Conservation (phyloP, 768 basidiomycete genomes). For the Trametes maxima region DNA sequence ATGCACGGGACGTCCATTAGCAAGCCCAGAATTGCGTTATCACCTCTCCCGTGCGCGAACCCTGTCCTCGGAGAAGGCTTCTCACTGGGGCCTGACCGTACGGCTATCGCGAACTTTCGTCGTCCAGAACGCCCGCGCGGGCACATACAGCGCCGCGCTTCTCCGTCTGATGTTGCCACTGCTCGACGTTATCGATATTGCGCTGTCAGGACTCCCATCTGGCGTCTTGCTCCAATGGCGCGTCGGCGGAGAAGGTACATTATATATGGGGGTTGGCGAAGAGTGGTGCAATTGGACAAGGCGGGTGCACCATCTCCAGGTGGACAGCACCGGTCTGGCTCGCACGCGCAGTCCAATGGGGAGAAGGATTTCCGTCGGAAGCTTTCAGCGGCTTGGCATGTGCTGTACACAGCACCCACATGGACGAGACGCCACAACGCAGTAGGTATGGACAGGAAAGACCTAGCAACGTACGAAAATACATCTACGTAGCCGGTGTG, state of each 20-base stretch:
- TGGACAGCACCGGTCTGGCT: neutral
- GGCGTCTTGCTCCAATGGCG: constrained; percentile 1
- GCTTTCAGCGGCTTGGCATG: no score
- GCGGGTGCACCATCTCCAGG: neutral
- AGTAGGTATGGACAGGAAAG: no score
- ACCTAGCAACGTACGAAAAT: no score
- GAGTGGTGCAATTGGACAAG: constrained; percentile 5
- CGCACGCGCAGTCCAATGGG: no score
- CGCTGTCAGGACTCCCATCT: neutral
- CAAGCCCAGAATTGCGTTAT: constrained; percentile 12
- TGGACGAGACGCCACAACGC: no score
- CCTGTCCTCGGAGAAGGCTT: neutral
- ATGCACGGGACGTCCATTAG: neutral
- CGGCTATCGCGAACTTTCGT: neutral
- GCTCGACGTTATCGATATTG: neutral
- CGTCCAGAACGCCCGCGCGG: constrained; percentile 2
- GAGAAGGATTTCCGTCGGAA: no score
- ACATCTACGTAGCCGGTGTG: no score
- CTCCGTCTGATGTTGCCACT: constrained; percentile 4
- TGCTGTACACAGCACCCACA: no score
- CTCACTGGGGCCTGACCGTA: neutral
- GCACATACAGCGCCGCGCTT: neutral
- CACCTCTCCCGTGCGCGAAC: neutral
- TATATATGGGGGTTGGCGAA: neutral
- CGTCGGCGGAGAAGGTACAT: neutral